Percentiles rank a stretch among this genome's conserved stretches.
Conservation (phyloP, 2,329 filamentous ascomycete genomes). For the Ampelomyces quisqualis region DNA sequence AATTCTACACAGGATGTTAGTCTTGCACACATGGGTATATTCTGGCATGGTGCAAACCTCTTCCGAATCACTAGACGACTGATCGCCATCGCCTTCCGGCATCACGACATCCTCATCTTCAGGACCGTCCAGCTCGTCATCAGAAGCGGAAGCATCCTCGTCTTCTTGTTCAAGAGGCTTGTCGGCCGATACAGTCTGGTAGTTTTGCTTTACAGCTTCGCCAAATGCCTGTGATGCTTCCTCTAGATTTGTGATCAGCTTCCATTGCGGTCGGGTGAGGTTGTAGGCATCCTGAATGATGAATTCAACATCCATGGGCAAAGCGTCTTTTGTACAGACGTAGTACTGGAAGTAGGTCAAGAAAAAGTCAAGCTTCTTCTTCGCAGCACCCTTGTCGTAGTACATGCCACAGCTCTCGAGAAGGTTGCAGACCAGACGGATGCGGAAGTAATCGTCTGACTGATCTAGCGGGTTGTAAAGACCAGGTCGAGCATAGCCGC, state of each 20-base stretch:
- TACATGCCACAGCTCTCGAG: conserved; percentile 95
- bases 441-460: conserved; percentile 93
- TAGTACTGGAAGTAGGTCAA: conserved; percentile 97
- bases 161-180: conserved; percentile 72
- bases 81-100: conserved; percentile 57
- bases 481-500: conserved; percentile 78
- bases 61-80: conserved; percentile 53
- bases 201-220: conserved; percentile 85
- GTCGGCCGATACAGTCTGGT: conserved; percentile 73
- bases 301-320: conserved; percentile 98
- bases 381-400: conserved; percentile 88
- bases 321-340: conserved; percentile 80
- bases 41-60: conserved; percentile 45
- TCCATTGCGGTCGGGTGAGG: conserved; percentile 87
- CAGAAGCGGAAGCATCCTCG: conserved; percentile 67
- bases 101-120: conserved; percentile 47
- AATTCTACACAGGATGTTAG: conserved; percentile 37
- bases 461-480: conserved; percentile 76
- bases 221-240: conserved; percentile 84
- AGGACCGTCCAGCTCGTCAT: conserved; percentile 64
- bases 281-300: conserved; percentile 90
- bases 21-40: background rate
- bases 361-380: conserved; percentile 98
- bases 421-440: conserved; percentile 83
- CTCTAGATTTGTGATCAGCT: conserved; percentile 74